Conservation (phyloP, 73 alveolate species). For the Uronychia setigera region DNA sequence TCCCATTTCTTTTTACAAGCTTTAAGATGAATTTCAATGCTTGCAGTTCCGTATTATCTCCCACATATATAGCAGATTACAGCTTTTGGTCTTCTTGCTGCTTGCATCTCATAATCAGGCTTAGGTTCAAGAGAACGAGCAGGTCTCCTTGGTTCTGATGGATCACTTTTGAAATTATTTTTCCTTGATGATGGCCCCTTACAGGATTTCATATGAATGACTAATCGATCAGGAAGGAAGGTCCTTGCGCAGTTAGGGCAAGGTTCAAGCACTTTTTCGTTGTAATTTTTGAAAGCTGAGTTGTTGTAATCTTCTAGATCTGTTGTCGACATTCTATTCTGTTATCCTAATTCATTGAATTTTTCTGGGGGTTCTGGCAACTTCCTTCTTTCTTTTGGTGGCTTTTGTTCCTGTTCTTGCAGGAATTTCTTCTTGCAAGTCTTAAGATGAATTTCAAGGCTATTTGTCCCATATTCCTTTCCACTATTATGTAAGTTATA, state of each 20-base stretch:
- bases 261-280: slow-evolving; percentile 81
- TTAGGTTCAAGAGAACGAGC: not conserved
- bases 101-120: not conserved
- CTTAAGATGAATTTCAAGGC: slow-evolving; percentile 85
- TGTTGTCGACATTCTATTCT: slow-evolving; percentile 9
- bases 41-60: slow-evolving; percentile 85
- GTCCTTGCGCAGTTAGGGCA: slow-evolving; percentile 92
- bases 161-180: too few relatives aligned
- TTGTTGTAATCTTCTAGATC: slow-evolving; percentile 72
- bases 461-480: slow-evolving; percentile 83
- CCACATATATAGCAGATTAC: slow-evolving; percentile 86
- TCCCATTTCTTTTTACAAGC: slow-evolving; percentile 84
- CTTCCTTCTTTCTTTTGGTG: slow-evolving; percentile 86
- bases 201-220: slow-evolving; percentile 84
- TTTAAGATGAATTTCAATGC: slow-evolving; percentile 80
- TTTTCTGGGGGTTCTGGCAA: slow-evolving; percentile 84
- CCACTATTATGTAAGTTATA: slow-evolving; percentile 42
- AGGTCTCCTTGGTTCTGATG: not conserved
- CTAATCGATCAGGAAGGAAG: slow-evolving; percentile 88
- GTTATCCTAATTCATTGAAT: too few relatives aligned
- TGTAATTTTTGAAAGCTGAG: slow-evolving; percentile 83
- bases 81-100: slow-evolving; percentile 25
- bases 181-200: slow-evolving; percentile 5
- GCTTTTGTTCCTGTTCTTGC: slow-evolving; percentile 76
- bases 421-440: slow-evolving; percentile 87